Conservation (phyloP, 2,329 filamentous ascomycete genomes). For the Aspergillus sp. region DNA sequence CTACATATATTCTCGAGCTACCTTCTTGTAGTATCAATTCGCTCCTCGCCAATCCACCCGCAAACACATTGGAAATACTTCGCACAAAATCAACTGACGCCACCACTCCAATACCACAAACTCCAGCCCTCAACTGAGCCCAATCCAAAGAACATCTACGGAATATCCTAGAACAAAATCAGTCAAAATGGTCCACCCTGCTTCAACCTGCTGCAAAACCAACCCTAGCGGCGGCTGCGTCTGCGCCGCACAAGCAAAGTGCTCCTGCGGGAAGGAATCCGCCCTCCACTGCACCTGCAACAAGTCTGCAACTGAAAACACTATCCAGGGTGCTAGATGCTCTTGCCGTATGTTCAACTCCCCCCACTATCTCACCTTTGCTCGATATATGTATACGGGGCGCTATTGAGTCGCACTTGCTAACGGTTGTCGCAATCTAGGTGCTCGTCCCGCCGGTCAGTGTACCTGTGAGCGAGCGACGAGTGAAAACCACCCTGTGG, state of each 20-base stretch:
- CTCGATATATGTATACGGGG: constrained; percentile 15
- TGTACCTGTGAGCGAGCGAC: constrained; percentile 77
- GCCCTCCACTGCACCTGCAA: constrained; percentile 85
- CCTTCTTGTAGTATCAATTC: background rate
- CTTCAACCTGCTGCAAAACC: constrained; percentile 59
- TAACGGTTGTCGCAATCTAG: constrained; percentile 33
- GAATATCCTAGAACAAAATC: background rate
- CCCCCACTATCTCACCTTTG: background rate
- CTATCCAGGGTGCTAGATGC: constrained; percentile 69
- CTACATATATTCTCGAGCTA: background rate
- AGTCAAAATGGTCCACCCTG: constrained; percentile 49
- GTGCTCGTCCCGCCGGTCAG: constrained; percentile 71
- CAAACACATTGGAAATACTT: background rate
- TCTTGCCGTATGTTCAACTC: constrained; percentile 64
- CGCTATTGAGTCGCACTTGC: background rate
- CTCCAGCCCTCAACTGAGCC: too few species aligned
- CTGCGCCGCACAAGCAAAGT: constrained; percentile 62
- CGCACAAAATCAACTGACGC: constrained; percentile 1
- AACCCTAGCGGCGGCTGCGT: constrained; percentile 54
- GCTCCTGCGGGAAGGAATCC: constrained; percentile 86
- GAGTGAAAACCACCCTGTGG: constrained; percentile 65
- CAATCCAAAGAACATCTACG: background rate
- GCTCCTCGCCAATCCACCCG: background rate
- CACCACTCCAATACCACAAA: constrained; percentile 1
- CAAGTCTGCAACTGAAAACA: constrained; percentile 75